A percentile compares a stretch with the other conserved stretches of the same genome.
Conservation (phyloP, 768 basidiomycete species). For the Boletus speciosus region DNA sequence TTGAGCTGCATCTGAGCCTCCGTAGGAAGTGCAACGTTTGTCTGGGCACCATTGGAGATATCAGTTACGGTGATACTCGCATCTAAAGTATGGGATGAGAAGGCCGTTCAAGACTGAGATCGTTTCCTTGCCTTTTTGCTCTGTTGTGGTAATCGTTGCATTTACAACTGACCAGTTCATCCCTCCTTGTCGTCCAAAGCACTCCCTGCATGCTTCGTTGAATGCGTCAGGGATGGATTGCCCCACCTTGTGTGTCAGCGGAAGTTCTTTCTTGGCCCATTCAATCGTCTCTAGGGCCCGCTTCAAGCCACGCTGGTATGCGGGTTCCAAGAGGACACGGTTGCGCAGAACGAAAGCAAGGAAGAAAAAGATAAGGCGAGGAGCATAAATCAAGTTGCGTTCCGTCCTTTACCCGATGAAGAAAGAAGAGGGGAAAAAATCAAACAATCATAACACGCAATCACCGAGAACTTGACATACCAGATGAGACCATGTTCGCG, state of each 20-base stretch:
- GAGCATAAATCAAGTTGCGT: constrained; percentile 46
- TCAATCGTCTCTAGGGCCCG: constrained; percentile 44
- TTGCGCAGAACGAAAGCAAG: constrained; percentile 57
- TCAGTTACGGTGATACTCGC: constrained; percentile 15
- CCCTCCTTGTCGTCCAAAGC: constrained; percentile 48
- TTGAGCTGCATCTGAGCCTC: constrained; percentile 23
- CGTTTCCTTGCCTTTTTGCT: constrained; percentile 8
- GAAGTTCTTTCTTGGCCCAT: constrained; percentile 41
- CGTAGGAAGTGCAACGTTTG: constrained; percentile 21
- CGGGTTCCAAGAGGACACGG: constrained; percentile 47
- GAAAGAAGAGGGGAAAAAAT: neutral
- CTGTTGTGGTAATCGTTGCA: constrained; percentile 1
- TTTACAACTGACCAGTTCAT: constrained; percentile 31
- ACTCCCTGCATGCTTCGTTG: constrained; percentile 43
- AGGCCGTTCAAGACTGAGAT: neutral
- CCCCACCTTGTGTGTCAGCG: constrained; percentile 38
- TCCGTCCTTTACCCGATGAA: constrained; percentile 36
- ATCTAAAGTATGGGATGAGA: constrained; percentile 13
- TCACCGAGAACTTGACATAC: constrained; percentile 35
- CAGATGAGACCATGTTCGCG: constrained; percentile 66
- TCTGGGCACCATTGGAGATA: constrained; percentile 11
- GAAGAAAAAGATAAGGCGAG: constrained; percentile 58
- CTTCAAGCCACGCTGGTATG: constrained; percentile 44
- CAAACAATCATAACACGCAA: neutral
- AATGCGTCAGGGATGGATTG: constrained; percentile 43